A percentile compares a stretch with the other conserved stretches of the same genome.
Evolutionary conservation across 2,329 filamentous ascomycete genomes (phyloP).

Genomic region (Gnomoniopsis smithogilvyi): DNA sequence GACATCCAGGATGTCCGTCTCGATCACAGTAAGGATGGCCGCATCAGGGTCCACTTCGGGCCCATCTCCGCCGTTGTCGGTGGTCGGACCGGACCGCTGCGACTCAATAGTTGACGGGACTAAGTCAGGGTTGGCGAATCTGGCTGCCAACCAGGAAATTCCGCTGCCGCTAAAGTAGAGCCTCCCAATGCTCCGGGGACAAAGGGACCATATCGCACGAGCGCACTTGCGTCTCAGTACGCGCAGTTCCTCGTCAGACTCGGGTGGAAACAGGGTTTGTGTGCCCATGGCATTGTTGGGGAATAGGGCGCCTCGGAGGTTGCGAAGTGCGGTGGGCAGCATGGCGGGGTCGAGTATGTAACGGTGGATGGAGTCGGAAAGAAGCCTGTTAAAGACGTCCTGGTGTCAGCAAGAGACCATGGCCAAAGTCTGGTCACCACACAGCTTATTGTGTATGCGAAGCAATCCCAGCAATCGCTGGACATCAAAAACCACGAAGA

Average conservation of each 20-base stretch:
- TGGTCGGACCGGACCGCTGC: slow-evolving; percentile 21
- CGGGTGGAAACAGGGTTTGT: slow-evolving; percentile 57
- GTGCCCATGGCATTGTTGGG: slow-evolving; percentile 76
- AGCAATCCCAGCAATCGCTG: too few species aligned
- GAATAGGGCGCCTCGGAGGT: slow-evolving; percentile 75
- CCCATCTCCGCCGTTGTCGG: slow-evolving; percentile 21
- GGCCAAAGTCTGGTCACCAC: not conserved
- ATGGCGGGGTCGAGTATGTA: slow-evolving; percentile 61
- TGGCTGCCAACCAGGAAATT: slow-evolving; percentile 20
- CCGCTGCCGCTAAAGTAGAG: slow-evolving; percentile 47
- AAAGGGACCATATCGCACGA: slow-evolving; percentile 49
- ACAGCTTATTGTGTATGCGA: not conserved
- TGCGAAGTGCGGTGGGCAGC: slow-evolving; percentile 65
- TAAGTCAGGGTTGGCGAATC: not conserved
- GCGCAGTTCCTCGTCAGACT: slow-evolving; percentile 55
- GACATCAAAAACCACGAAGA: not conserved
- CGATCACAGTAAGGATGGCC: slow-evolving; percentile 55
- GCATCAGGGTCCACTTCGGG: slow-evolving; percentile 32
- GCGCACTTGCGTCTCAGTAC: slow-evolving; percentile 67
- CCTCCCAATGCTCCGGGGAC: slow-evolving; percentile 44
- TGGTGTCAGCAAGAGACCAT: not conserved
- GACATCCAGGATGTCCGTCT: slow-evolving; percentile 64
- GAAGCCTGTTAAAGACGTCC: slow-evolving; percentile 39
- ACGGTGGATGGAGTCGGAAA: slow-evolving; percentile 55
- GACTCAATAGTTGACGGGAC: not conserved